A percentile compares a stretch with the other conserved stretches of the same genome.
These are phyloP conservation scores for Monsonia emarginata DNA, from an alignment of 441 rosid genomes.

Conservation along the genomic window DNA sequence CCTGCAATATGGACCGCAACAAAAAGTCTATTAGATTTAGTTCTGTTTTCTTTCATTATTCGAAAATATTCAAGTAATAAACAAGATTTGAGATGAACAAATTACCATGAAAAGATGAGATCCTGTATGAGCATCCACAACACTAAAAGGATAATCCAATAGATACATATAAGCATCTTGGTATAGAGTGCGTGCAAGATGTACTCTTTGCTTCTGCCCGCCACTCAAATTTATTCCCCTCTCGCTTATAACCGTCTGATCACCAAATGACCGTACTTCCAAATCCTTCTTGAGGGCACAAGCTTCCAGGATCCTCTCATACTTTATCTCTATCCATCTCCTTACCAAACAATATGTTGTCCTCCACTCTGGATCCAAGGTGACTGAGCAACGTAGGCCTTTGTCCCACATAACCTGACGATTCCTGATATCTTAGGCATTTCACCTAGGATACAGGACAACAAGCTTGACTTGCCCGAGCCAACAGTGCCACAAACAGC, in stretches of 20 bases:
- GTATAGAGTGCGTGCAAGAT: slow-evolving; percentile 76
- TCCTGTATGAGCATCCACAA: slow-evolving; percentile 85
- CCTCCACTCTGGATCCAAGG: slow-evolving; percentile 90
- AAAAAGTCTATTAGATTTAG: no score
- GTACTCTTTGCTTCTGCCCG: slow-evolving; percentile 82
- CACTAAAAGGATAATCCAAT: slow-evolving; percentile 84
- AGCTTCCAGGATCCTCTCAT: slow-evolving; percentile 52
- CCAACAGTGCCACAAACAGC: slow-evolving; percentile 65
- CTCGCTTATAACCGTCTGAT: slow-evolving; percentile 77
- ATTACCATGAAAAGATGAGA: slow-evolving; percentile 68
- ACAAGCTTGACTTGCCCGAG: slow-evolving; percentile 53
- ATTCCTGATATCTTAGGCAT: slow-evolving; percentile 43
- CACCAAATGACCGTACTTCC: slow-evolving; percentile 63
- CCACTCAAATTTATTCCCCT: slow-evolving; percentile 86
- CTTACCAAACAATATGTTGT: slow-evolving; percentile 65
- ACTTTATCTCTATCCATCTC: slow-evolving; percentile 55
- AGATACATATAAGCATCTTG: slow-evolving; percentile 72
- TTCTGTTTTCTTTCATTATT: no score
- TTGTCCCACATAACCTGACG: slow-evolving; percentile 41
- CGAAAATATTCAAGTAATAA: no score
- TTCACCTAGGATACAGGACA: slow-evolving; percentile 49
- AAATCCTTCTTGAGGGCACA: slow-evolving; percentile 61
- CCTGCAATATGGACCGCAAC: slow-evolving; percentile 29
- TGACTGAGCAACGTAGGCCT: slow-evolving; percentile 76
- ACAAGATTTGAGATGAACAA: not conserved